These are phyloP conservation scores for Closterium sp. DNA, from an alignment of 139 green algal genomes.

Conservation along the genomic window DNA sequence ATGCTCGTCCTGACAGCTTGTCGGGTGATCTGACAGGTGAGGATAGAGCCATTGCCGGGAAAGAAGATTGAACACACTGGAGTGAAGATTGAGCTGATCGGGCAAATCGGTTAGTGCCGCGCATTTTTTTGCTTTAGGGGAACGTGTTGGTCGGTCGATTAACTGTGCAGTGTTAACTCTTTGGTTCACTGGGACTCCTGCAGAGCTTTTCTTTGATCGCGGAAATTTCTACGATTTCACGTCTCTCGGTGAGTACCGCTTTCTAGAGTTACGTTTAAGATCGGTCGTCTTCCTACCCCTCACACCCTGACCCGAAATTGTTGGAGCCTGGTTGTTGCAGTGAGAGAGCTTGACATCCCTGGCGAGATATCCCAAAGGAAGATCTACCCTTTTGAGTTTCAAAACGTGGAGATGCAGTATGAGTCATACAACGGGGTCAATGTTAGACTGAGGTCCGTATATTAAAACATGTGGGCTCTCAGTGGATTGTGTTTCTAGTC, in stretches of 20 bases:
- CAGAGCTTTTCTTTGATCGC: constrained; percentile 83
- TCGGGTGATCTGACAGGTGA: constrained; percentile 31
- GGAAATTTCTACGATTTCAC: constrained; percentile 86
- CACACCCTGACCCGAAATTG: background rate
- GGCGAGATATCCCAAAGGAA: constrained; percentile 76
- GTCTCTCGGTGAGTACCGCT: constrained; percentile 56
- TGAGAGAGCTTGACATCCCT: constrained; percentile 56
- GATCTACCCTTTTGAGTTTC: constrained; percentile 90
- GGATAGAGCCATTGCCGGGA: constrained; percentile 44
- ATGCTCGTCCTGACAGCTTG: background rate
- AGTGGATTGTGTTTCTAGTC: background rate
- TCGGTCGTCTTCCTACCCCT: background rate
- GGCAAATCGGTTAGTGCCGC: constrained; percentile 70
- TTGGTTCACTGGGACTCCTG: background rate
- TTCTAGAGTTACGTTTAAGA: background rate
- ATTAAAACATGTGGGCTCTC: background rate
- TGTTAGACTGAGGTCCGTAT: constrained; percentile 53
- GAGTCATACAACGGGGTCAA: constrained; percentile 90
- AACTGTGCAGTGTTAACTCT: background rate
- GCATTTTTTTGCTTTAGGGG: background rate
- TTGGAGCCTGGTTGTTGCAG: constrained; percentile 7
- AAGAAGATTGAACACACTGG: constrained; percentile 88
- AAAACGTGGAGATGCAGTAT: constrained; percentile 93
- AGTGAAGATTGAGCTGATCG: constrained; percentile 93
- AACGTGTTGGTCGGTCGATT: background rate